phyloP scores from a whole-genome alignment of 2,329 filamentous ascomycete species.

The Coleophoma crateriformis region DNA sequence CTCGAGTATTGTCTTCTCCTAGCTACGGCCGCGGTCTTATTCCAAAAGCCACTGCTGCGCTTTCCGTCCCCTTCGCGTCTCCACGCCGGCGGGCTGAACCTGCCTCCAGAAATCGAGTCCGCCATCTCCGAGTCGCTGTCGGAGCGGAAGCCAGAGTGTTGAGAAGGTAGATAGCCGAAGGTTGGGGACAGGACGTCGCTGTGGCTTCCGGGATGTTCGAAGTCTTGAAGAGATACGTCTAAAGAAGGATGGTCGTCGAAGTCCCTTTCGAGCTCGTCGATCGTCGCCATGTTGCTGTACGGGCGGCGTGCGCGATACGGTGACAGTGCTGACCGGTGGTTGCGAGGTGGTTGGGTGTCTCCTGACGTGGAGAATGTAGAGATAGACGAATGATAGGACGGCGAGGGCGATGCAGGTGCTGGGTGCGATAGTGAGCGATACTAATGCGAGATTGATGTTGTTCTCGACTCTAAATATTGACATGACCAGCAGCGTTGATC shows the following conservation, averaged over 20 bases:
- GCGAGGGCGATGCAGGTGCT: slow-evolving; percentile 20
- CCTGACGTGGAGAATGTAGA: slow-evolving; percentile 23
- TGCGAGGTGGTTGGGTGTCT: slow-evolving; percentile 4
- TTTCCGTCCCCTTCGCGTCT: slow-evolving; percentile 38
- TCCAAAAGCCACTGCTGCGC: slow-evolving; percentile 37
- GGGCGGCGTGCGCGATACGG: slow-evolving; percentile 1
- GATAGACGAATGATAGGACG: slow-evolving; percentile 20
- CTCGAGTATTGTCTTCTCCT: slow-evolving; percentile 46
- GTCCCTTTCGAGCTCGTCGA: slow-evolving; percentile 39
- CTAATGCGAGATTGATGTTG: slow-evolving; percentile 23
- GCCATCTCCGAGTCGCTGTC: slow-evolving; percentile 31
- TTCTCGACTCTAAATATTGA: slow-evolving; percentile 24
- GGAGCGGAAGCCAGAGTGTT: slow-evolving; percentile 60
- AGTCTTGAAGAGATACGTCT: slow-evolving; percentile 56
- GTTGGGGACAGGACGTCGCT: slow-evolving; percentile 14
- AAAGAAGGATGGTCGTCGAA: slow-evolving; percentile 55
- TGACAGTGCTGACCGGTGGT: slow-evolving; percentile 9
- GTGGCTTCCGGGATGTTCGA: slow-evolving; percentile 43
- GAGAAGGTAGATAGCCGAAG: slow-evolving; percentile 43
- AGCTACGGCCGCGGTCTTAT: slow-evolving; percentile 36
- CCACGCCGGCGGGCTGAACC: slow-evolving; percentile 64
- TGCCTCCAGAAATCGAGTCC: slow-evolving; percentile 40
- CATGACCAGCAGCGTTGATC: slow-evolving; percentile 14
- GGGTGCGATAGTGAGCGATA: slow-evolving; percentile 24
- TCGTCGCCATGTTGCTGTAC: slow-evolving; percentile 23